Evolutionary conservation across 768 basidiomycete genomes (phyloP).

Genomic region (Lactarius tabidus): DNA sequence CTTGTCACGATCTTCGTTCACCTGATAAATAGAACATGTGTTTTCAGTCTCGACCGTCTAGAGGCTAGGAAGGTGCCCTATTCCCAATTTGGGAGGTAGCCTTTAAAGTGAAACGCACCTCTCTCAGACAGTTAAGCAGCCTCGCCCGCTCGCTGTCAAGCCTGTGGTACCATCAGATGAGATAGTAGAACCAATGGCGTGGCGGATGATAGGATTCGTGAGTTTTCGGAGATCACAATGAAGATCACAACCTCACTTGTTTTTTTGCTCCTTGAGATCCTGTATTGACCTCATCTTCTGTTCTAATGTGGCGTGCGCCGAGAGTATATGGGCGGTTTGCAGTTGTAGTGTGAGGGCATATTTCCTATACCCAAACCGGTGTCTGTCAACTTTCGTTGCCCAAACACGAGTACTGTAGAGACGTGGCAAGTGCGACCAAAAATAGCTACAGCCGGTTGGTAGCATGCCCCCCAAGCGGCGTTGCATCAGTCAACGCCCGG

Average conservation of each 20-base stretch:
- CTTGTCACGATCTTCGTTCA: conserved; percentile 82
- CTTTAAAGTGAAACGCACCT: conserved; percentile 43
- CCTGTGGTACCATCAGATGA: conserved; percentile 36
- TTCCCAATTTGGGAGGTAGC: conserved; percentile 7
- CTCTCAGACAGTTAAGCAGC: conserved; percentile 61
- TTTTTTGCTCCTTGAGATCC: conserved; percentile 79
- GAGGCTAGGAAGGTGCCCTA: not conserved
- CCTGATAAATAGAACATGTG: conserved; percentile 37
- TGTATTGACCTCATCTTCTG: conserved; percentile 75
- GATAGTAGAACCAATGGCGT: conserved; percentile 2
- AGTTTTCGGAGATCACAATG: conserved; percentile 3
- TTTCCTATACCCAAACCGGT: conserved; percentile 45
- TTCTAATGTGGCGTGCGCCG: conserved; percentile 75
- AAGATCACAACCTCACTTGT: conserved; percentile 51
- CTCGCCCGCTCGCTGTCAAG: conserved; percentile 73
- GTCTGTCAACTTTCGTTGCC: conserved; percentile 4
- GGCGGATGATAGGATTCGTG: not conserved
- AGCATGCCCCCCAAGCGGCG: not conserved
- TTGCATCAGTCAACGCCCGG: not conserved
- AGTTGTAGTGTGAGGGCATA: conserved; percentile 80
- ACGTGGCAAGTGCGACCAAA: not conserved
- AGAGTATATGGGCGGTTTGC: conserved; percentile 83
- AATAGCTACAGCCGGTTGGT: not conserved
- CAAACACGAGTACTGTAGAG: conserved; percentile 1
- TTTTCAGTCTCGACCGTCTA: conserved; percentile 4